A percentile compares a stretch with the other conserved stretches of the same genome.
These are phyloP conservation scores for Aspergillus fumigatiaffinis DNA, from an alignment of 2,329 filamentous ascomycete genomes.

Conservation along the genomic window DNA sequence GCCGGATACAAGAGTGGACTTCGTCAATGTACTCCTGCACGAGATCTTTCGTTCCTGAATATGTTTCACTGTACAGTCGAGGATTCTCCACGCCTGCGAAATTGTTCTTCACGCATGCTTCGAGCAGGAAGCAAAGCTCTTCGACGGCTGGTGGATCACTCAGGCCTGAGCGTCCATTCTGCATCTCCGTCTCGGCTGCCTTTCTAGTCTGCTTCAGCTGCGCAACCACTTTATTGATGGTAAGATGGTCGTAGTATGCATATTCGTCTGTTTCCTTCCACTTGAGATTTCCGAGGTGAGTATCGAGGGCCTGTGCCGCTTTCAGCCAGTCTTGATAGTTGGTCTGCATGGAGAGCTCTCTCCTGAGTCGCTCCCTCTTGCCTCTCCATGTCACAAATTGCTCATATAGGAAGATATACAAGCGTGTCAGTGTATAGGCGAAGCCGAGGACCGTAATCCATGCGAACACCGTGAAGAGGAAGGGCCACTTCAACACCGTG, in stretches of 20 bases:
- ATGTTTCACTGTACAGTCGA: conserved; percentile 92
- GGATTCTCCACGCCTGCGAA: conserved; percentile 94
- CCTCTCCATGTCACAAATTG: conserved; percentile 88
- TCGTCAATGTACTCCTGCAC: conserved; percentile 90
- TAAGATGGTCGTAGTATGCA: conserved; percentile 82
- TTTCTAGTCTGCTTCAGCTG: conserved; percentile 57
- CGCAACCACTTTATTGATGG: conserved; percentile 69
- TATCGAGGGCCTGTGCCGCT: conserved; percentile 74
- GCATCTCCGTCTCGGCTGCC: conserved; percentile 39
- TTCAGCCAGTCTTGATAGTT: conserved; percentile 80
- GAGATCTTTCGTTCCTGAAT: conserved; percentile 93
- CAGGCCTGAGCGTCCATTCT: conserved; percentile 16
- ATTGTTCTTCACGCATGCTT: conserved; percentile 95
- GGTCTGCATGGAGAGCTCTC: conserved; percentile 65
- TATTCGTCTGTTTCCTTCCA: conserved; percentile 54
- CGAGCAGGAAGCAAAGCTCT: conserved; percentile 71
- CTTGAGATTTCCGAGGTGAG: conserved; percentile 66
- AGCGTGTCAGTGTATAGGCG: conserved; percentile 73
- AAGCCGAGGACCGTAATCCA: conserved; percentile 74
- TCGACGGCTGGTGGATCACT: conserved; percentile 56
- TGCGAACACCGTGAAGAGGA: conserved; percentile 71
- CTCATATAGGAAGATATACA: conserved; percentile 92
- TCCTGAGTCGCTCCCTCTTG: conserved; percentile 65
- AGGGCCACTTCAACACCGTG: conserved; percentile 83
- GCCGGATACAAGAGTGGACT: conserved; percentile 52